Base-by-base conservation (phyloP, 2,329 filamentous ascomycete species). In the Aschersonia sp. region DNA sequence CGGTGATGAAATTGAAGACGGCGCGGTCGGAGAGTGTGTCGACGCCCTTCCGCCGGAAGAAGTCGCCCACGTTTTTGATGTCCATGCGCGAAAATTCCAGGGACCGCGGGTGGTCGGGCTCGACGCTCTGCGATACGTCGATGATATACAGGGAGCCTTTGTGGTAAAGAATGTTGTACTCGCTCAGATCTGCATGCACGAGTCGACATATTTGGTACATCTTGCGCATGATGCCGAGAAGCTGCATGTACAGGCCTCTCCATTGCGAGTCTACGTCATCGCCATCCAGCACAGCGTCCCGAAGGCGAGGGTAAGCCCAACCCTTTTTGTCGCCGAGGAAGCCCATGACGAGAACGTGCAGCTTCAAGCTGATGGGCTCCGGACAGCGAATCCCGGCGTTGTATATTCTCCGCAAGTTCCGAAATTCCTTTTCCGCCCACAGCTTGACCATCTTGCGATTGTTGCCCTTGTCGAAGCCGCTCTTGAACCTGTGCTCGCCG, bases 341-440 rank as follows among this genome's bases (percentile, higher is more conserved):
- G 33, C 79, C 79, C 92, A 98, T 98, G 48, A 94, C 86, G 2
- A 98, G 75, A 5, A 98, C 90, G 59, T 98, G 89, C n/a, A 90
- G 76, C 59, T 90, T 88, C 45, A 98, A 79, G 57, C 83, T 82
- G 51, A 97, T 72, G 4, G 92, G 89, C 60, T 95, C 87, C 0
- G 92, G 92, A 55, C 85, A 94, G 5, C 88, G 85, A 47, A 98
- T 95, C 6, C 85, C 87, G 6, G 89, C 84, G 5, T 79, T 71
- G 63, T 94, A 72, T 52, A 98, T 83, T 48, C 92, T 77, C 55
- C 87, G 82, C 58, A 98, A 67, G 66, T 98, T 98, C 42, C 92
- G 79, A 70, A 94, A 94, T 68, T 98, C 92, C 68, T 98, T 98
- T 68, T 98, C 90, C 0, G 94, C 94, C 92, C 92, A 98, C 30